phyloP scores from a whole-genome alignment of 2,329 filamentous ascomycete genomes.

The Alternaria arborescens region DNA sequence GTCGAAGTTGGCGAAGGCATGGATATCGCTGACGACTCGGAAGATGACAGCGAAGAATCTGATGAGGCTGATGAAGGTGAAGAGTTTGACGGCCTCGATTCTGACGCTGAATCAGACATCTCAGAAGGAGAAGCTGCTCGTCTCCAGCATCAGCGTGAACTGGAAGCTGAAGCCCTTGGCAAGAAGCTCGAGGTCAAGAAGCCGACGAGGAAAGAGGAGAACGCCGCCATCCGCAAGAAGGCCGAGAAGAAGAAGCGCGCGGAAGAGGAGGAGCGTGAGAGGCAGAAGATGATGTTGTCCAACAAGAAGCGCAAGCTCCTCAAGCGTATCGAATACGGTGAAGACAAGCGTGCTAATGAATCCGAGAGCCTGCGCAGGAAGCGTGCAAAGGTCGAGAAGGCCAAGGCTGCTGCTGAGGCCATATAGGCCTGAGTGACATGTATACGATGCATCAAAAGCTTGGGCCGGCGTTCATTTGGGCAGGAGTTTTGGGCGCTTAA shows the following conservation, averaged over 20 bases:
- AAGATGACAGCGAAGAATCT: slow-evolving; percentile 56
- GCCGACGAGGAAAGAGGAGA: slow-evolving; percentile 63
- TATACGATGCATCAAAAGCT: slow-evolving; percentile 22
- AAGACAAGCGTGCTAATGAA: slow-evolving; percentile 91
- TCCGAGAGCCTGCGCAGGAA: slow-evolving; percentile 87
- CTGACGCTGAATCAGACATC: slow-evolving; percentile 57
- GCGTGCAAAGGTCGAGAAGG: slow-evolving; percentile 85
- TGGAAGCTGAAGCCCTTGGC: slow-evolving; percentile 90
- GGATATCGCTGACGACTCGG: slow-evolving; percentile 57
- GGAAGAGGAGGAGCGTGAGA: slow-evolving; percentile 87
- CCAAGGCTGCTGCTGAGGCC: slow-evolving; percentile 44
- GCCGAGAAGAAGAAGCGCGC: slow-evolving; percentile 67
- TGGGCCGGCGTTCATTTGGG: slow-evolving; percentile 24
- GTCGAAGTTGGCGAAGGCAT: slow-evolving; percentile 60
- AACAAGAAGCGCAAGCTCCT: slow-evolving; percentile 97
- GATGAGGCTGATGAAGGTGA: slow-evolving; percentile 41
- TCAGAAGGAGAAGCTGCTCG: slow-evolving; percentile 67
- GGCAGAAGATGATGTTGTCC: slow-evolving; percentile 97
- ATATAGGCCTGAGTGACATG: slow-evolving; percentile 15
- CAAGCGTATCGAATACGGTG: slow-evolving; percentile 96
- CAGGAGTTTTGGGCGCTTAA: slow-evolving; percentile 21
- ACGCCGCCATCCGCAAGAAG: slow-evolving; percentile 73
- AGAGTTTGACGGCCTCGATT: slow-evolving; percentile 60
- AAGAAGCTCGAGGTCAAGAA: slow-evolving; percentile 53
- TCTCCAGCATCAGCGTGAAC: slow-evolving; percentile 81